Base-by-base conservation (phyloP, 2,329 filamentous ascomycete species). In the Nakataea oryzae region DNA sequence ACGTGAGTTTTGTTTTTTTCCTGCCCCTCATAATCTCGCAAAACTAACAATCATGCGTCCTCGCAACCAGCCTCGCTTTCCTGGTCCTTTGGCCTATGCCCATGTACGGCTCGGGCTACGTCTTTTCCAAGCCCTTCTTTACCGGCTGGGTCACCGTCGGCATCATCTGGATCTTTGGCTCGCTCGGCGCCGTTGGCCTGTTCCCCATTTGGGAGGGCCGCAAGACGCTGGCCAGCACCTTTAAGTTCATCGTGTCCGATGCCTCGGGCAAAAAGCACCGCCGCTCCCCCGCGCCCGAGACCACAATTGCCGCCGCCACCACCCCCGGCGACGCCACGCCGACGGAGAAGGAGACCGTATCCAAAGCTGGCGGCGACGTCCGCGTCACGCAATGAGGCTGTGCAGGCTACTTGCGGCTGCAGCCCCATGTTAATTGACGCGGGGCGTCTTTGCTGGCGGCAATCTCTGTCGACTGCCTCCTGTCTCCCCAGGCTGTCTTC, bases 11-110 rank as follows among this genome's bases (percentile, higher is more conserved):
- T 54, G 17, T n/a, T 8, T 54, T 21, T 28, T 6, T 17, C 54
- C 41, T 50, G 17, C n/a, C n/a, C n/a, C n/a, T n/a, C n/a, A n/a
- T n/a, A n/a, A n/a, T n/a, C 21, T 47, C 41, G 11, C 41, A 47
- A 9, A 47, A 11, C 21, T 47, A 11, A 21, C 21, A 47, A 21
- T 21, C 41, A 47, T n/a, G n/a, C n/a, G n/a, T n/a, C 30, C 32
- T 32, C 14, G 21, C 24, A 24, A 60, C 24, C 76, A 89, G 90
- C 0, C 64, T 96, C 0, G 81, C 85, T 0, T 78, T 96, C 62
- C 77, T 96, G 0, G 80, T 96, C 2, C 81, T 96, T 21, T 96
- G 92, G 91, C 92, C 93, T 0, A 93, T 96, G 82, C 92, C 92
- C 1, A 86, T 96, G 85, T 96, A 95, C 70, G 92, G 91, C 13